Evolutionary conservation across 148 eudicot species (phyloP), one percentile per base, ranked within the genome.

Genomic region (Silene latifolia): DNA sequence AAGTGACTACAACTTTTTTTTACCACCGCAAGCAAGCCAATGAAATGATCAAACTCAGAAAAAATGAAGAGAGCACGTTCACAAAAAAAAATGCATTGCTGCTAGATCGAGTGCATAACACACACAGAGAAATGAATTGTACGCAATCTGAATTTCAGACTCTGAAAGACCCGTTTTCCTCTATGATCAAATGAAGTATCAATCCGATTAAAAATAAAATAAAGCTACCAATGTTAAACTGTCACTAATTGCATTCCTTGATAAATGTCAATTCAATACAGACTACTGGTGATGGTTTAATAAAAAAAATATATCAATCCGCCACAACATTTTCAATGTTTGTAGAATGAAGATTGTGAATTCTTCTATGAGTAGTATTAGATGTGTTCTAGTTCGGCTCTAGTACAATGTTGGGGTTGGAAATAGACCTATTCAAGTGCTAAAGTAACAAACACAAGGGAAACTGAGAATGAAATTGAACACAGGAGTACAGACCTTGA

Each of bases 341-440:
- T 19, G 53, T 61, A 69, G 69, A 66, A 53, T 67, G 67, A 70
- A 44, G 73, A 57, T 76, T 29, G 71, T 53, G 72, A 76, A 65
- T 76, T 80, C 61, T 69, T 66, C 77, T 62, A 77, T 62, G 58
- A 69, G 73, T 73, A 77, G 61, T 72, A 71, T 73, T 81, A 81
- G 77, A 77, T 67, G 65, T 72, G 39, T 24, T 29, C 64, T 77
- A 74, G 39, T 62, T 39, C 23, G 72, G 58, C 25, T 63, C 73
- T 60, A 61, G 54, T 72, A 73, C 53, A 67, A 76, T 63, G 72
- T 76, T 23, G 35, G 63, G 67, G 68, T 66, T 69, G 56, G 10
- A 68, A 67, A 54, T 32, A 46, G 39, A 74, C 48, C 74, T 58
- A 25, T 76, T n/a, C 63, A 71, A 46, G 76, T 24, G 80, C 68